Conservation (phyloP, 208 protist species). For the Wallacemonas sp. region DNA sequence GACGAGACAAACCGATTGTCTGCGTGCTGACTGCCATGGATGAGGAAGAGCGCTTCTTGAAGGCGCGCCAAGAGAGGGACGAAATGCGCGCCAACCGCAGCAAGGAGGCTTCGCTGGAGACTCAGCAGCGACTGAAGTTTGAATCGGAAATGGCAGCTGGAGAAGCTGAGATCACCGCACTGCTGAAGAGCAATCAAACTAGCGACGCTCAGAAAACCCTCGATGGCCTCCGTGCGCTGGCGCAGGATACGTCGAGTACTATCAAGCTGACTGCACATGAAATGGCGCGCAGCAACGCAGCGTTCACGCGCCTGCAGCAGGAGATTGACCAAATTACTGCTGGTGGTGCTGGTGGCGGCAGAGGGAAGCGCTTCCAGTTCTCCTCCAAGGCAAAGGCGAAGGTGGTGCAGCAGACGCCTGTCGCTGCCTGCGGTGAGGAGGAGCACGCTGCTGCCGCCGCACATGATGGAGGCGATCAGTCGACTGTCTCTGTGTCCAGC, state of each 20-base stretch:
- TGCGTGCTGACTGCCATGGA: slow-evolving; percentile 23
- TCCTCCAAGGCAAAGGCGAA: slow-evolving; percentile 36
- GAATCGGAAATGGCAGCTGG: slow-evolving; percentile 45
- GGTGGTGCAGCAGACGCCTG: slow-evolving; percentile 7
- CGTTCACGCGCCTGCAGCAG: slow-evolving; percentile 64
- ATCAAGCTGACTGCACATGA: slow-evolving; percentile 68
- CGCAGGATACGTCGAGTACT: slow-evolving; percentile 63
- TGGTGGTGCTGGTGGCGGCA: not conserved
- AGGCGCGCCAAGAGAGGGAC: slow-evolving; percentile 65
- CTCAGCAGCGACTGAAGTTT: slow-evolving; percentile 57
- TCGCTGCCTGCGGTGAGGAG: too few species aligned
- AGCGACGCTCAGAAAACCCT: slow-evolving; percentile 46
- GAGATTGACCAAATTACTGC: slow-evolving; percentile 34
- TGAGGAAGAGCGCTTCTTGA: slow-evolving; percentile 68
- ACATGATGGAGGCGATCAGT: not conserved
- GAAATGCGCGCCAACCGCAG: slow-evolving; percentile 43
- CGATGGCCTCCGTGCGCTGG: slow-evolving; percentile 40
- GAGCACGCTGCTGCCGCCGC: not conserved
- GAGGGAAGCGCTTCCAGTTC: slow-evolving; percentile 60
- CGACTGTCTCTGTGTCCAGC: too few species aligned
- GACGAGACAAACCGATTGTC: not conserved
- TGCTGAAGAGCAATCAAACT: slow-evolving; percentile 23
- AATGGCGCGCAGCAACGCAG: slow-evolving; percentile 71
- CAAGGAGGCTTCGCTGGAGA: slow-evolving; percentile 30
- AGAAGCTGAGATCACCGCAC: slow-evolving; percentile 33